Evolutionary conservation across 768 basidiomycete genomes (phyloP).

Genomic region (Panellus pusillus): DNA sequence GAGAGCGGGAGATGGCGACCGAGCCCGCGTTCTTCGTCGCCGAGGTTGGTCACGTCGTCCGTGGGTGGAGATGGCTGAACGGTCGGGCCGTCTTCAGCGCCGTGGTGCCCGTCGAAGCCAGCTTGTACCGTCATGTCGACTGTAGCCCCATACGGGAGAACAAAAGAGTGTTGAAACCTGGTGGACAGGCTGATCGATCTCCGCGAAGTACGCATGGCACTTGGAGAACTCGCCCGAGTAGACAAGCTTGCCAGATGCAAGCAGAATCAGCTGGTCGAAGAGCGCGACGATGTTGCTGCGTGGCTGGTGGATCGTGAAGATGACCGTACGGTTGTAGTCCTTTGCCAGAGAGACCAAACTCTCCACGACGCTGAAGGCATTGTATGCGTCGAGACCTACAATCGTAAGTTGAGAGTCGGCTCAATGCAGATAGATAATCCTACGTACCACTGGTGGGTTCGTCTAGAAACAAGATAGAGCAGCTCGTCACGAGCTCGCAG

Average conservation of each 20-base stretch:
- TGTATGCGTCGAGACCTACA: slow-evolving; percentile 88
- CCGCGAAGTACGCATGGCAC: slow-evolving; percentile 80
- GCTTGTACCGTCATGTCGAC: slow-evolving; percentile 76
- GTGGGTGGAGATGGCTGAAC: slow-evolving; percentile 37
- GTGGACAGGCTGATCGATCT: slow-evolving; percentile 84
- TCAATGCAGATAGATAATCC: background rate
- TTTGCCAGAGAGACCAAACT: slow-evolving; percentile 81
- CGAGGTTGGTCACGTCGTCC: slow-evolving; percentile 44
- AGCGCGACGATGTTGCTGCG: slow-evolving; percentile 95
- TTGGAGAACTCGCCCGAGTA: slow-evolving; percentile 78
- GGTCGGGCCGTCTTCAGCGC: slow-evolving; percentile 41
- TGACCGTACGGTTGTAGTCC: slow-evolving; percentile 89
- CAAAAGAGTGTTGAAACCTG: slow-evolving; percentile 74
- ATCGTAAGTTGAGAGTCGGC: background rate
- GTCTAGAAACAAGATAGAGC: slow-evolving; percentile 92
- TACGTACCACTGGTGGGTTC: slow-evolving; percentile 91
- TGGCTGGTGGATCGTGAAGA: slow-evolving; percentile 98
- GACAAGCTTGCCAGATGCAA: slow-evolving; percentile 81
- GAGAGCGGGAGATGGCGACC: slow-evolving; percentile 35
- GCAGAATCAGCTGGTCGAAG: slow-evolving; percentile 87
- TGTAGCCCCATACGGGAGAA: slow-evolving; percentile 24
- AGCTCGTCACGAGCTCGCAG: slow-evolving; percentile 96
- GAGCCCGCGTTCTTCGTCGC: slow-evolving; percentile 73
- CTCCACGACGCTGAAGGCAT: slow-evolving; percentile 93
- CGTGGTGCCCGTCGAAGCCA: slow-evolving; percentile 35